A percentile compares a stretch with the other conserved stretches of the same genome.
These are phyloP conservation scores for Clonostachys sp. DNA, from an alignment of 2,329 filamentous ascomycete genomes.

Conservation along the genomic window DNA sequence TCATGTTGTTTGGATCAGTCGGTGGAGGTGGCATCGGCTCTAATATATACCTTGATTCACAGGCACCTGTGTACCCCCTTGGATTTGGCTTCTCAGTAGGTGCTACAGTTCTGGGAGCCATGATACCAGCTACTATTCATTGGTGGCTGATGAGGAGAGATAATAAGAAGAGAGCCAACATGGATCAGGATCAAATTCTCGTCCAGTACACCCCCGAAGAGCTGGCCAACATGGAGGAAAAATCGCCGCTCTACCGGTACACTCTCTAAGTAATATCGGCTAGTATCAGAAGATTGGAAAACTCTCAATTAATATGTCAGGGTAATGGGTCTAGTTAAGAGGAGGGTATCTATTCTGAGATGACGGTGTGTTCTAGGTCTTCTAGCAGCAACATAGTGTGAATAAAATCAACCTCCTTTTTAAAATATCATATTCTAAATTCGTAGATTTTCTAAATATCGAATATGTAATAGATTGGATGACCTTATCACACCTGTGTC, in stretches of 20 bases:
- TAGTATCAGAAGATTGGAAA: too few species aligned
- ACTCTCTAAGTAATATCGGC: neutral
- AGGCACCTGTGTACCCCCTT: constrained; percentile 4
- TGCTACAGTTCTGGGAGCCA: neutral
- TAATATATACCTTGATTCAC: constrained; percentile 4
- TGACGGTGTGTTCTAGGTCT: too few species aligned
- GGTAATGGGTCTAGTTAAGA: too few species aligned
- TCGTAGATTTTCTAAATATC: too few species aligned
- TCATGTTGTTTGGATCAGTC: neutral
- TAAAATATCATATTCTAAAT: too few species aligned
- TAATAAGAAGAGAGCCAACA: constrained; percentile 5
- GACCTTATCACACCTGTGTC: too few species aligned
- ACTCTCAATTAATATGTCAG: too few species aligned
- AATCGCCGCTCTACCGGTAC: constrained; percentile 8
- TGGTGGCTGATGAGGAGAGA: constrained; percentile 6
- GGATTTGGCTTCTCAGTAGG: constrained; percentile 1
- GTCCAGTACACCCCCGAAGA: neutral
- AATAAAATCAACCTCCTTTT: too few species aligned
- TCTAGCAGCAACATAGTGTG: too few species aligned
- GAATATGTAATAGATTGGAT: too few species aligned
- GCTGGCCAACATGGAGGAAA: constrained; percentile 7
- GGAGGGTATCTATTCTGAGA: too few species aligned
- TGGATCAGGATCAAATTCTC: constrained; percentile 3
- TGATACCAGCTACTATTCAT: constrained; percentile 5
- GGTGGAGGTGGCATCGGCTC: constrained; percentile 4